Conservation (phyloP, 2,329 filamentous ascomycete genomes). For the Sclerotinia glacialis region DNA sequence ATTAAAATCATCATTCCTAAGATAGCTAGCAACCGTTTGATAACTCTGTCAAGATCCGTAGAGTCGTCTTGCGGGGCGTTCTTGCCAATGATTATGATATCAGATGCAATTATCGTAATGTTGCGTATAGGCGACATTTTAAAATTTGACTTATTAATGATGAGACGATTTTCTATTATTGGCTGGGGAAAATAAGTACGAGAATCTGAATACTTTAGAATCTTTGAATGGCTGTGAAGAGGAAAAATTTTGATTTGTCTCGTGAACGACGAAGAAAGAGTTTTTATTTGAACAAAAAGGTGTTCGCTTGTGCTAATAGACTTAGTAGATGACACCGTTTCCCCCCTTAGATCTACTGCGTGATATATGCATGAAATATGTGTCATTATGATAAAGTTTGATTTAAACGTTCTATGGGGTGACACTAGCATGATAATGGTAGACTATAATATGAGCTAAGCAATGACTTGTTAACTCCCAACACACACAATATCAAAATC, state of each 20-base stretch:
- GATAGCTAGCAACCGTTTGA: neutral
- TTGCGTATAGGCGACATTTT: neutral
- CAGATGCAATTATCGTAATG: neutral
- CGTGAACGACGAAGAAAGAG: neutral
- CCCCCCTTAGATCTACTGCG: too few species aligned
- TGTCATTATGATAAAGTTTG: neutral
- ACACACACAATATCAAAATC: too few species aligned
- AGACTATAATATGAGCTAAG: too few species aligned
- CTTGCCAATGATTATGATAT: neutral
- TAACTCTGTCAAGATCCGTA: neutral
- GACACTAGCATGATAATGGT: too few species aligned
- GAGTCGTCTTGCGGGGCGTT: neutral
- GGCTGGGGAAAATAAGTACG: neutral
- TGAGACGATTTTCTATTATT: neutral
- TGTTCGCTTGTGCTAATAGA: neutral
- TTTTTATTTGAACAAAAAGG: neutral
- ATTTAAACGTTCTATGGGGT: too few species aligned
- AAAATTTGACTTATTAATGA: neutral
- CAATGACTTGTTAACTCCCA: too few species aligned
- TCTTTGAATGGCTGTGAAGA: neutral
- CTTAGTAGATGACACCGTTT: neutral
- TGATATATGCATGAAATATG: neutral
- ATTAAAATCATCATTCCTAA: neutral
- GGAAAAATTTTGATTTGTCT: neutral
- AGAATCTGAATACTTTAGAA: neutral